phyloP scores from a whole-genome alignment of 805 yeast genomes.

The Candida saitoana region DNA sequence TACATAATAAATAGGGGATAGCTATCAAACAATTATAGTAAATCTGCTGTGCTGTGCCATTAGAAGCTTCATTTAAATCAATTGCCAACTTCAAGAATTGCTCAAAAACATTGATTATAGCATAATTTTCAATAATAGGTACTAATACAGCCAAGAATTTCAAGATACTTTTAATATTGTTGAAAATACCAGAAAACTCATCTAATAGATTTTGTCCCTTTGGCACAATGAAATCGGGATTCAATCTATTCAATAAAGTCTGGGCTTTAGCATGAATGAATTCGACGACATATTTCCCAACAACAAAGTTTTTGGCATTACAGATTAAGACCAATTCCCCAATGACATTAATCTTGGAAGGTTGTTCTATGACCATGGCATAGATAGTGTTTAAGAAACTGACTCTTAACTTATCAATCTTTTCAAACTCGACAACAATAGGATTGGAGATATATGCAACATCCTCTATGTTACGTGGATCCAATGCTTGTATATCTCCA shows the following conservation, averaged over 20 bases:
- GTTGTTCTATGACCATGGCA: conserved; percentile 80
- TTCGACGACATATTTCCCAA: conserved; percentile 68
- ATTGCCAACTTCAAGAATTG: conserved; percentile 54
- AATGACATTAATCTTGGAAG: conserved; percentile 78
- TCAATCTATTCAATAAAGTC: conserved; percentile 39
- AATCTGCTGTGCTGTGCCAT: conserved; percentile 63
- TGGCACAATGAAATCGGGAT: conserved; percentile 5
- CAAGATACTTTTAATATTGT: conserved; percentile 62
- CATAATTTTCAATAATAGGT: conserved; percentile 53
- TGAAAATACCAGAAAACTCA: conserved; percentile 57
- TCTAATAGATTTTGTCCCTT: conserved; percentile 11
- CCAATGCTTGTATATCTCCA: conserved; percentile 42
- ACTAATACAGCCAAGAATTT: conserved; percentile 66
- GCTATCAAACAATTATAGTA: conserved; percentile 58
- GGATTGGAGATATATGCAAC: conserved; percentile 66
- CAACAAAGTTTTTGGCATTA: conserved; percentile 56
- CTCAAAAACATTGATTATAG: conserved; percentile 40
- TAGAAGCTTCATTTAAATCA: conserved; percentile 44
- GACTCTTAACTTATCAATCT: conserved; percentile 54
- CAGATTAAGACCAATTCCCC: conserved; percentile 64
- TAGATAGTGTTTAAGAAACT: conserved; percentile 60
- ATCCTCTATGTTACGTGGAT: conserved; percentile 45
- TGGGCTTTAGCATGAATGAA: conserved; percentile 64
- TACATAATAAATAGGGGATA: conserved; percentile 59
- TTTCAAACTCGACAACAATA: conserved; percentile 60